Base-by-base conservation (phyloP, 2,329 filamentous ascomycete genomes). In the Stachybotrys echinatus region DNA sequence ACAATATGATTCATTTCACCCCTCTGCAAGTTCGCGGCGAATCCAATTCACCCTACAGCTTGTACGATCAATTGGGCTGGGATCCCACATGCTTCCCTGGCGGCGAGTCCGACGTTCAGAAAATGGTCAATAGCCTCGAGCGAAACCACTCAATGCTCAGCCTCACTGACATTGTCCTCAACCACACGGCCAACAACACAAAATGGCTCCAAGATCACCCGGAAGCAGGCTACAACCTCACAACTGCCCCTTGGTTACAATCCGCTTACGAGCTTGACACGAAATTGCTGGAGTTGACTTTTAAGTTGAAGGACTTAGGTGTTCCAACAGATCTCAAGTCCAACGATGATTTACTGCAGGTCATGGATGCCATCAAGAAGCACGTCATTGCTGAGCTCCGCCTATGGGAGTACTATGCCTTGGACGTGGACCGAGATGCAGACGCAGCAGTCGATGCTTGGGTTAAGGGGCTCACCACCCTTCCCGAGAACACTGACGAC, bases 1-100 rank as follows among this genome's bases (percentile, higher is more conserved):
- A 99, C 77, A 99, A 99, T 72, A 96, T 97, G 91, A 84, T 99
- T 52, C 94, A 99, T 69, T 99, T 99, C 68, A 96, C 94, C 2
- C 94, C 94, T 10, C 75, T 99, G 57, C 94, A 95, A 77, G 79
- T 87, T 51, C 85, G 94, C 52, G 94, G 94, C 50, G 79, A 77
- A 42, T 99, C 94, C 48, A 96, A 99, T 65, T 99, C 94, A 2
- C 94, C 94, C 0, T 99, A 97, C 75, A 99, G 94, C 67, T 82
- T 99, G 60, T 96, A 88, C 66, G 89, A 99, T 62, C 95, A 99
- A 72, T 77, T 95, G 20, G 77, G 79, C 42, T 99, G 95, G 76
- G 95, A 99, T 65, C 80, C 85, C 5, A 73, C 74, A 8, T 82
- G 85, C 61, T 99, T 99, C 61, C 90, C 91, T 2, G 82, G 83